These are phyloP conservation scores for Planoprotostelium fungivorum DNA, from an alignment of 78 protist species.

Conservation along the genomic window DNA sequence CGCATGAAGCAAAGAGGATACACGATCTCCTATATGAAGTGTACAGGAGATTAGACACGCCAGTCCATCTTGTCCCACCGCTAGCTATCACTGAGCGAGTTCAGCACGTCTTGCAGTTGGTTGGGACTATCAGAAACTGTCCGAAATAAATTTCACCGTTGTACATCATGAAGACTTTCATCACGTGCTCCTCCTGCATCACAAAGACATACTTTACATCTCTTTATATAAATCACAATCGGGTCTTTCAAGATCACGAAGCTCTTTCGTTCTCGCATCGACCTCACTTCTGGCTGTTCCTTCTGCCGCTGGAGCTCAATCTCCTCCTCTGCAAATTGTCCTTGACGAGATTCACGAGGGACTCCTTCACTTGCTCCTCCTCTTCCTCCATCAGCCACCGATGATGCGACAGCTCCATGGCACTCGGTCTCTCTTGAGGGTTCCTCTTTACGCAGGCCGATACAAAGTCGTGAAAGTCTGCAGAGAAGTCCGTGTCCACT, in stretches of 20 bases:
- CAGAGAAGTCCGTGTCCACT: background rate
- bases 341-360: no score
- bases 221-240: no score
- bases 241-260: no score
- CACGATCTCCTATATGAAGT: background rate
- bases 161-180: no score
- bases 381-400: background rate
- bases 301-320: no score
- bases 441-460: background rate
- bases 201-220: no score
- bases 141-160: no score
- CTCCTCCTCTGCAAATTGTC: no score
- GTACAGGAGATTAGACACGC: background rate
- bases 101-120: background rate
- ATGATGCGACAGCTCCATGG: background rate
- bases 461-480: background rate
- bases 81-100: background rate
- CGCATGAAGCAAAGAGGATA: background rate
- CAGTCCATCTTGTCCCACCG: background rate
- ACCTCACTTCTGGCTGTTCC: no score
- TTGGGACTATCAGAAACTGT: background rate
- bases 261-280: no score
- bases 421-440: background rate
- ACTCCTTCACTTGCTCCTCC: no score
- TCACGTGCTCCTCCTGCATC: no score